phyloP scores from a whole-genome alignment of 78 protist species.

The Tieghemostelium lacteum region DNA sequence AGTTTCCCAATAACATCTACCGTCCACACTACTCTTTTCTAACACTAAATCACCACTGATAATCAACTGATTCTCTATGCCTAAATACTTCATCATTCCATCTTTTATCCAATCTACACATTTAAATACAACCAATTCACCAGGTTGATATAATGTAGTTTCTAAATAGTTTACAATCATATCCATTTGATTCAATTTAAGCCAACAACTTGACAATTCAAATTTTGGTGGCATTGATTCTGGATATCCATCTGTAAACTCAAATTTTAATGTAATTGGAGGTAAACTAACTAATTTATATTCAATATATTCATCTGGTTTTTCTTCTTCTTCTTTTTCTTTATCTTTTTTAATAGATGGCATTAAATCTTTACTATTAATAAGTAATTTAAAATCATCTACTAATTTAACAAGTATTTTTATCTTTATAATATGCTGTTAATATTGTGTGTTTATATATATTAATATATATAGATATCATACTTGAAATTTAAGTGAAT shows the following conservation, averaged over 20 bases:
- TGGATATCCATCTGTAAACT: background rate
- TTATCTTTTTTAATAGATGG: too few species aligned
- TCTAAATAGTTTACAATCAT: background rate
- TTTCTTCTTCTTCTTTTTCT: background rate
- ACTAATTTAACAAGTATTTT: background rate
- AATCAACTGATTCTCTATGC: background rate
- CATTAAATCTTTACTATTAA: too few species aligned
- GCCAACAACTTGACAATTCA: background rate
- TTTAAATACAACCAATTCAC: slow-evolving; percentile 6
- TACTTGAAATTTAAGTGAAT: background rate
- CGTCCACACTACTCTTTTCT: background rate
- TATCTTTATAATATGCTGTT: background rate
- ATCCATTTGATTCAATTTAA: slow-evolving; percentile 3
- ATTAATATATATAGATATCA: background rate
- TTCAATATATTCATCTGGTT: background rate
- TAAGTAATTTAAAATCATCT: slow-evolving; percentile 1
- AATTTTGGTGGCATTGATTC: background rate
- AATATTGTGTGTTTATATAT: background rate
- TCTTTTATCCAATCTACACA: slow-evolving; percentile 6
- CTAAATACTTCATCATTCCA: background rate
- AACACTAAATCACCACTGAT: background rate
- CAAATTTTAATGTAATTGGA: background rate
- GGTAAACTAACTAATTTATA: slow-evolving; percentile 9
- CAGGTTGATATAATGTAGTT: background rate
- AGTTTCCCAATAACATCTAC: background rate